Evolutionary conservation across 2,329 filamentous ascomycete species (phyloP), one percentile per base, ranked within the genome.

Genomic region (Emmonsiellopsis sp.): DNA sequence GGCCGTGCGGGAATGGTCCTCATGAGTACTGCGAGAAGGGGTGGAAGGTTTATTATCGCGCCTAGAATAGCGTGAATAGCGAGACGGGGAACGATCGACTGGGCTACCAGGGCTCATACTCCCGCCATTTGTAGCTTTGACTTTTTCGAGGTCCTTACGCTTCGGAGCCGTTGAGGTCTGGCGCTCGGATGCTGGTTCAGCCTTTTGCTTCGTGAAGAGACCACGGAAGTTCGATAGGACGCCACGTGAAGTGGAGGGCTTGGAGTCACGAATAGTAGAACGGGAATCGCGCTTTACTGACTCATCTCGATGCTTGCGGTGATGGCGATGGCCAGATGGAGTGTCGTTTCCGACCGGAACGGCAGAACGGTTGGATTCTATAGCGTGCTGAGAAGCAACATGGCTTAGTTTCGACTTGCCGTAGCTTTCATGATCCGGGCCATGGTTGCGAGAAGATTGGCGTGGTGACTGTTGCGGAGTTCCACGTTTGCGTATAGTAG

Each of bases 141-240:
- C 46, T 8, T 48, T 40, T 11, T 49, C 46, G 17, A 46, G 42
- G 37, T 42, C 45, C 31, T 49, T 53, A 32, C 52, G 45, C 13
- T 53, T 53, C 2, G 39, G 27, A 8, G 33, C 17, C 27, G 44
- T 42, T 42, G 51, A 40, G 27, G 34, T n/a, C 14, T 45, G 21
- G 11, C 9, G 36, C 43, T 48, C 51, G n/a, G 55, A 54, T 2
- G 43, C 10, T 1, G 44, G 14, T 10, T 56, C 56, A 7, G 31
- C 21, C 39, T 58, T 60, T 37, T 57, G 51, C 31, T 60, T 60
- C 5, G 48, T 53, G 44, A 60, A 60, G 27, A 60, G 51, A 2
- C 58, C 58, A 11, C 57, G 56, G 45, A 60, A 58, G 49, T 60
- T 60, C 2, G 55, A 57, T 31, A 60, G 47, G 4, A 60, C 57